Conservation (phyloP, 805 yeast species). For the Yamadazyma endophytica region DNA sequence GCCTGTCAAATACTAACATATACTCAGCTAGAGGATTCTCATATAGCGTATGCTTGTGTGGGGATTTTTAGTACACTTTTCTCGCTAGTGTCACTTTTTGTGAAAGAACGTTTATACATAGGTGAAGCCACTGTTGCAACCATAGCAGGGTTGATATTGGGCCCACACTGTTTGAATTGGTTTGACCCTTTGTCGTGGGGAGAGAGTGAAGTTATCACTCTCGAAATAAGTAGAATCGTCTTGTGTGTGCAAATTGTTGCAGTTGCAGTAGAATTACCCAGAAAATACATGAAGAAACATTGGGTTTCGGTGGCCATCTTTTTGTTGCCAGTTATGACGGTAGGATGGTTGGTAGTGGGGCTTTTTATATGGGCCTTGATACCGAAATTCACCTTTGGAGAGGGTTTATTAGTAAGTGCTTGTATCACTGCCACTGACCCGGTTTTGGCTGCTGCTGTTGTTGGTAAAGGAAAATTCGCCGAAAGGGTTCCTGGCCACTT, state of each 20-base stretch:
- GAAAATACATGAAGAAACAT: constrained; percentile 81
- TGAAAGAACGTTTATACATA: constrained; percentile 77
- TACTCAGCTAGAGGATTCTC: constrained; percentile 57
- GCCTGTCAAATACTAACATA: constrained; percentile 7
- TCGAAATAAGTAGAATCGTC: constrained; percentile 79
- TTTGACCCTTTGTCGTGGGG: constrained; percentile 85
- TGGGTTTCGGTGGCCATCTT: constrained; percentile 73
- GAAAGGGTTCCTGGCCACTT: constrained; percentile 90
- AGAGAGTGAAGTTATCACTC: constrained; percentile 72
- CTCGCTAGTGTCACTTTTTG: constrained; percentile 73
- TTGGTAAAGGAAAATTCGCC: constrained; percentile 90
- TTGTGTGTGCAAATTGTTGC: constrained; percentile 88
- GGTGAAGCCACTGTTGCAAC: constrained; percentile 93
- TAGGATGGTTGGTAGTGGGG: constrained; percentile 84
- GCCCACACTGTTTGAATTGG: constrained; percentile 84
- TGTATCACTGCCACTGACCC: constrained; percentile 96
- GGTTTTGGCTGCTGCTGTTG: constrained; percentile 91
- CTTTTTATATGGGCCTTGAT: constrained; percentile 74
- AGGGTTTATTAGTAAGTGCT: constrained; percentile 71
- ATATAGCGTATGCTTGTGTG: constrained; percentile 81
- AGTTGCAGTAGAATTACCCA: constrained; percentile 89
- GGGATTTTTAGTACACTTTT: constrained; percentile 80
- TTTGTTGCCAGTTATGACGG: constrained; percentile 83
- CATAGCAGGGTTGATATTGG: constrained; percentile 78
- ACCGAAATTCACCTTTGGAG: constrained; percentile 67